Base-by-base conservation (phyloP, 331 rosid genomes). In the Stylosanthes scabra region DNA sequence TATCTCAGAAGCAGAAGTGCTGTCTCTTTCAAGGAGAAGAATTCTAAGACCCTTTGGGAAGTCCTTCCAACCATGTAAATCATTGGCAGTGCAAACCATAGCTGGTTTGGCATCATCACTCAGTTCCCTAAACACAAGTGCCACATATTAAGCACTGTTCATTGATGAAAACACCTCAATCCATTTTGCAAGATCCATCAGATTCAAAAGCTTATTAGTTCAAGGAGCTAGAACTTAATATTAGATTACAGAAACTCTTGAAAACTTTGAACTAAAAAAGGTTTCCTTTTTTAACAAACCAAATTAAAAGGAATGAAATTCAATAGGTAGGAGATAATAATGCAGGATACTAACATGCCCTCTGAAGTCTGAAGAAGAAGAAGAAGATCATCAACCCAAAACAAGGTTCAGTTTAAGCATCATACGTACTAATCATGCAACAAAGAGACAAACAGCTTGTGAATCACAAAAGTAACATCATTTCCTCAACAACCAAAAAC, bases 31-130 rank as follows among this genome's bases (percentile, higher is more conserved):
- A 74, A 95, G 92, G 70, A 95, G 88, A 77, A 95, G 98, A 79
- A 95, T 96, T 80, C 90, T 79, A 65, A 95, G 99, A 27, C 97
- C 98, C 75, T 92, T 92, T 2, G 99, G 99, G 68, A 95, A 95
- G 83, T 95, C 98, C 62, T 92, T 88, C 99, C 98, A 95, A 66
- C 78, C 86, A 51, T 92, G 97, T 82, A 95, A 83, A 88, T 92
- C 98, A 84, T 82, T 88, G 68, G 97, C 91, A 77, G 92, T 88
- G 88, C 92, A 95, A 92, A 95, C 98, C 99, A 95, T 95, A 87
- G 98, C 97, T 95, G 92, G 93, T 84, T 83, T 90, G 87, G 98
- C 99, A 95, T 92, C 91, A 78, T 91, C 86, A 86, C 93, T 90
- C 88, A 49, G 81, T 40, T 62, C 82, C 76, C 82, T n/a, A 34